Evolutionary conservation across 768 basidiomycete genomes (phyloP).

Genomic region (Tulasnella sp.): DNA sequence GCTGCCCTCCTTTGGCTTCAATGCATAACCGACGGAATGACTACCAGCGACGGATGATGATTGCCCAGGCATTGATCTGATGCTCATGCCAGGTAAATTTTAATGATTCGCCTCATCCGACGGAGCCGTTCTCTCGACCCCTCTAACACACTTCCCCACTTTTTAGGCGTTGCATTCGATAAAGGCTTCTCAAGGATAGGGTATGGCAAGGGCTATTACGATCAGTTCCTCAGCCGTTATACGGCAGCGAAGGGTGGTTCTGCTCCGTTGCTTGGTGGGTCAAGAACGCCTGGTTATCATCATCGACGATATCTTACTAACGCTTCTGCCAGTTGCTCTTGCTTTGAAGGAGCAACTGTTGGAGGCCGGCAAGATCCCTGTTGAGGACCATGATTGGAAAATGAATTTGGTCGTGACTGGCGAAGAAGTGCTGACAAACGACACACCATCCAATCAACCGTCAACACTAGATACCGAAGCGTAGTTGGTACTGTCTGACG

Average conservation of each 20-base stretch:
- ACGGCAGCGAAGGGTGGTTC: neutral
- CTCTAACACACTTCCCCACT: neutral
- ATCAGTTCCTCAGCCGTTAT: constrained; percentile 24
- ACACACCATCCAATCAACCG: neutral
- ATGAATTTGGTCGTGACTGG: constrained; percentile 24
- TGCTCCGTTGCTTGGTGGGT: constrained; percentile 14
- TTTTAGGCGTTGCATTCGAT: constrained; percentile 28
- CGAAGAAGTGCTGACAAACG: constrained; percentile 13
- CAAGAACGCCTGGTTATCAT: neutral
- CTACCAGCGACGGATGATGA: constrained; percentile 15
- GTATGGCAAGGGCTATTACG: constrained; percentile 29
- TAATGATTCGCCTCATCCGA: neutral
- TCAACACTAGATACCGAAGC: neutral
- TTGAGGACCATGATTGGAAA: constrained; percentile 19
- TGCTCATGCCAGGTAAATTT: constrained; percentile 26
- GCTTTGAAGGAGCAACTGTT: constrained; percentile 26
- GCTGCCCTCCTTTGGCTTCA: neutral
- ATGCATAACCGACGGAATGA: neutral
- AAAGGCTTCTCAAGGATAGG: constrained; percentile 23
- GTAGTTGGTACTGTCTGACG: neutral
- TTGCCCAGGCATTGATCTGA: constrained; percentile 20
- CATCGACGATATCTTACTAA: neutral
- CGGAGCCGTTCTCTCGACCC: neutral
- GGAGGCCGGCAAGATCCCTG: constrained; percentile 25
- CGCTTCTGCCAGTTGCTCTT: constrained; percentile 18